Evolutionary conservation across 352 stramenopile species (phyloP).

Genomic region (Phytophthora brassicae): DNA sequence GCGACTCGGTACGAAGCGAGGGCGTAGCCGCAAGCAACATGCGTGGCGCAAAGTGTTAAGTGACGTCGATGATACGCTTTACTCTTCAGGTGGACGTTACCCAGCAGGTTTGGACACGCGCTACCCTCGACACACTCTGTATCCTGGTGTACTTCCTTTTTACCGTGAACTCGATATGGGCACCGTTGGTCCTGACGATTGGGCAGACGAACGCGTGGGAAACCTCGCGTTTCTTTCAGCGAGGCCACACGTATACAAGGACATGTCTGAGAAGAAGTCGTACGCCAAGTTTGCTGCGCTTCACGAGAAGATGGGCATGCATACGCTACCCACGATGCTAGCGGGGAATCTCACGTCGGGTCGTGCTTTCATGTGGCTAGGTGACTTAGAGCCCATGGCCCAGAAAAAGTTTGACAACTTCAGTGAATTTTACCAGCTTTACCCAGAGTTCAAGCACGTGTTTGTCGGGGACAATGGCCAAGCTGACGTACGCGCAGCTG

Average conservation of each 20-base stretch:
- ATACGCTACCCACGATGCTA: constrained; percentile 95
- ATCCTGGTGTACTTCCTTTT: constrained; percentile 97
- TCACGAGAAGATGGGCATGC: constrained; percentile 91
- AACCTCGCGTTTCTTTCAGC: constrained; percentile 98
- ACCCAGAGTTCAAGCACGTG: constrained; percentile 98
- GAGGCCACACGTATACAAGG: constrained; percentile 98
- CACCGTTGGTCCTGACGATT: constrained; percentile 87
- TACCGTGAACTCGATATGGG: constrained; percentile 98
- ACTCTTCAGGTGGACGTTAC: constrained; percentile 94
- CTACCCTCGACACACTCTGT: constrained; percentile 93
- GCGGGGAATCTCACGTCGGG: constrained; percentile 94
- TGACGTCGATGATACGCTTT: constrained; percentile 98
- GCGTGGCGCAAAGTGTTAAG: constrained; percentile 98
- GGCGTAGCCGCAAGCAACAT: constrained; percentile 75
- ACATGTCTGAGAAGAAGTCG: constrained; percentile 97
- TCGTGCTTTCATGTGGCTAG: constrained; percentile 94
- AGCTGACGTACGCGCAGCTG: constrained; percentile 89
- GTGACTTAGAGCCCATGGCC: constrained; percentile 96
- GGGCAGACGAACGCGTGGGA: constrained; percentile 87
- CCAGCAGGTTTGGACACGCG: constrained; percentile 94
- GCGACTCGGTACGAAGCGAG: constrained; percentile 85
- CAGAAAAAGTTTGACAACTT: constrained; percentile 97
- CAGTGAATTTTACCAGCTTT: constrained; percentile 95
- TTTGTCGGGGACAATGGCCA: constrained; percentile 99
- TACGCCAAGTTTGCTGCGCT: constrained; percentile 97